A percentile compares a stretch with the other conserved stretches of the same genome.
These are phyloP conservation scores for Prunus yedoensis DNA, from an alignment of 331 rosid species.

Conservation along the genomic window DNA sequence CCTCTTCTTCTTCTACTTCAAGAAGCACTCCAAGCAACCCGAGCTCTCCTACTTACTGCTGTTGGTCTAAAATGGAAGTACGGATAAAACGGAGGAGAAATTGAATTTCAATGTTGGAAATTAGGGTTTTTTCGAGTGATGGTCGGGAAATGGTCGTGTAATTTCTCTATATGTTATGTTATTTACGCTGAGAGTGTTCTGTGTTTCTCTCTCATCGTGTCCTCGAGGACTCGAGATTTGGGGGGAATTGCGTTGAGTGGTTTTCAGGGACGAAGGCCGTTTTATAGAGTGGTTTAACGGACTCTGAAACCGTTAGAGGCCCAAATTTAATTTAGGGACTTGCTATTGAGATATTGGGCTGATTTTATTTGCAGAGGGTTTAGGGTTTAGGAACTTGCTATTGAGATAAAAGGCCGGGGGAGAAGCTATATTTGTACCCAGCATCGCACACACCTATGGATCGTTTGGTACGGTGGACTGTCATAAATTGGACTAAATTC, in stretches of 20 bases:
- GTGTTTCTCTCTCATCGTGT: background rate
- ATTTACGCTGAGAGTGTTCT: background rate
- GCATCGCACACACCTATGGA: no score
- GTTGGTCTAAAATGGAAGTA: background rate
- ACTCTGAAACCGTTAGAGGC: background rate
- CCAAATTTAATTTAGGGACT: background rate
- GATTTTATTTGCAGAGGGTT: background rate
- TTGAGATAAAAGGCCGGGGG: no score
- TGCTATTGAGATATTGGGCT: background rate
- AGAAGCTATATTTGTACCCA: no score
- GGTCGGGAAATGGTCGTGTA: background rate
- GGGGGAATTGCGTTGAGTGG: background rate
- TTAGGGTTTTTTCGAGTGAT: background rate
- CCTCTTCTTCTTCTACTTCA: background rate
- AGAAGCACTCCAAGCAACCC: background rate
- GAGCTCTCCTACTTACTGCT: background rate
- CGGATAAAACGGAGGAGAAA: background rate
- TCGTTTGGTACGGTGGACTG: accelerated
- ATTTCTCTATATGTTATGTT: background rate
- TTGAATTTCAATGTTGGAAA: background rate
- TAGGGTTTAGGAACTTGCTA: no score
- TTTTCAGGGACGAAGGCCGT: background rate
- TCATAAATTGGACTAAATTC: no score
- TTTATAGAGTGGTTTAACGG: background rate
- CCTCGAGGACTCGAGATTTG: background rate